These are phyloP conservation scores for Globisporangium canariense DNA, from an alignment of 352 stramenopile species.

Conservation along the genomic window DNA sequence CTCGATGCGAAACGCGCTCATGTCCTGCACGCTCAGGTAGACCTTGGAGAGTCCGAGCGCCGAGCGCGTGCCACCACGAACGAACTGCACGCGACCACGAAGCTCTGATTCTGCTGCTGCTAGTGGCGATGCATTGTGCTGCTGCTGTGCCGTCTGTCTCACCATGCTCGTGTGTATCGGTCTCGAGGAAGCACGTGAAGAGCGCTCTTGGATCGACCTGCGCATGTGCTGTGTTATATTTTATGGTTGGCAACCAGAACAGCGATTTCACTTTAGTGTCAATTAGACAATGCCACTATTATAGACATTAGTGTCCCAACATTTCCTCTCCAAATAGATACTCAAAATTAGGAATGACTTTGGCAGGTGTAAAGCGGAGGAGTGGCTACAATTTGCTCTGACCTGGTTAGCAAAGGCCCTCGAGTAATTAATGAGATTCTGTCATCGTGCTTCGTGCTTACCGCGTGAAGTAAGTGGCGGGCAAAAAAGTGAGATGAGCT, in stretches of 20 bases:
- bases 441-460: no score
- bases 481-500: no score
- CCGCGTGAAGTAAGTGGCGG: no score
- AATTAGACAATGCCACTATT: neutral
- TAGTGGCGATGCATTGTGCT: neutral
- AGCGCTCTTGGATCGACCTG: neutral
- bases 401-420: no score
- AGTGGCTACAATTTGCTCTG: no score
- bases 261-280: neutral
- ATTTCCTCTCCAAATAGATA: no score
- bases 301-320: no score
- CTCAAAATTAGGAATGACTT: no score
- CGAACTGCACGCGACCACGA: slow-evolving; percentile 52
- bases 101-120: neutral
- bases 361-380: no score
- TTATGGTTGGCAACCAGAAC: slow-evolving; percentile 11
- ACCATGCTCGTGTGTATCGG: neutral
- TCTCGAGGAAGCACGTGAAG: neutral
- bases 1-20: slow-evolving; percentile 33
- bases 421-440: no score
- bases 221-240: neutral
- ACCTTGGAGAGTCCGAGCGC: slow-evolving; percentile 60
- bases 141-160: neutral
- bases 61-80: slow-evolving; percentile 52
- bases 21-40: slow-evolving; percentile 60